Conservation (phyloP, 495 filamentous ascomycete species). For the Penicillium paxilli region DNA sequence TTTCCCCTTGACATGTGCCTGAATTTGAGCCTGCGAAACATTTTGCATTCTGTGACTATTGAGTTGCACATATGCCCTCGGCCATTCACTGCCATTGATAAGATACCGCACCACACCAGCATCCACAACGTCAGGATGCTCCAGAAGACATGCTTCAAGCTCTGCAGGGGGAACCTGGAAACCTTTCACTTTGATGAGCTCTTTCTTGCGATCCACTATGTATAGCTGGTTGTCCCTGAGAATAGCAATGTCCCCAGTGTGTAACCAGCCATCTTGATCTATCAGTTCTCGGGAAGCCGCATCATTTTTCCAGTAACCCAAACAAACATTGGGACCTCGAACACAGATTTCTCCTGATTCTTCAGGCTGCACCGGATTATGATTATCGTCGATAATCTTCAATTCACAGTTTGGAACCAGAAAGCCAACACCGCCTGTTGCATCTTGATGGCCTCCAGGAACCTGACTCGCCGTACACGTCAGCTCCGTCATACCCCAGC, state of each 20-base stretch:
- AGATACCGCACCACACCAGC: conserved; percentile 37
- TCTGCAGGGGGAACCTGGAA: conserved; percentile 50
- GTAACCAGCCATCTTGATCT: conserved; percentile 41
- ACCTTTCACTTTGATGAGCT: conserved; percentile 42
- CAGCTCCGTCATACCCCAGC: conserved; percentile 52
- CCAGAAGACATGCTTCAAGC: conserved; percentile 45
- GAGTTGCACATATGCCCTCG: not conserved
- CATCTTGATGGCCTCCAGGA: conserved; percentile 4
- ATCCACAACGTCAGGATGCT: conserved; percentile 40
- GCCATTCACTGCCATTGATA: conserved; percentile 15
- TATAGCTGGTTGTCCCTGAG: conserved; percentile 35
- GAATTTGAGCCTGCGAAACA: conserved; percentile 20
- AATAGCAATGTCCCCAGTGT: conserved; percentile 42
- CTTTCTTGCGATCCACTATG: conserved; percentile 49
- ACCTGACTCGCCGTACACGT: conserved; percentile 21
- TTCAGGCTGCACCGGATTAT: conserved; percentile 10
- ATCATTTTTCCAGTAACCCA: conserved; percentile 43
- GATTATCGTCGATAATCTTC: conserved; percentile 28
- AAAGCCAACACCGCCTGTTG: conserved; percentile 20
- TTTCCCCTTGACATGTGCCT: conserved; percentile 34
- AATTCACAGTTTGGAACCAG: conserved; percentile 21
- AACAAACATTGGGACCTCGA: conserved; percentile 37
- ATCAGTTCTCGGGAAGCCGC: conserved; percentile 41
- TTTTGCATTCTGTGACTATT: not conserved
- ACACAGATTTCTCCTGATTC: conserved; percentile 38